phyloP scores from a whole-genome alignment of 2,329 filamentous ascomycete genomes.

The Colletotrichum sansevieriae region DNA sequence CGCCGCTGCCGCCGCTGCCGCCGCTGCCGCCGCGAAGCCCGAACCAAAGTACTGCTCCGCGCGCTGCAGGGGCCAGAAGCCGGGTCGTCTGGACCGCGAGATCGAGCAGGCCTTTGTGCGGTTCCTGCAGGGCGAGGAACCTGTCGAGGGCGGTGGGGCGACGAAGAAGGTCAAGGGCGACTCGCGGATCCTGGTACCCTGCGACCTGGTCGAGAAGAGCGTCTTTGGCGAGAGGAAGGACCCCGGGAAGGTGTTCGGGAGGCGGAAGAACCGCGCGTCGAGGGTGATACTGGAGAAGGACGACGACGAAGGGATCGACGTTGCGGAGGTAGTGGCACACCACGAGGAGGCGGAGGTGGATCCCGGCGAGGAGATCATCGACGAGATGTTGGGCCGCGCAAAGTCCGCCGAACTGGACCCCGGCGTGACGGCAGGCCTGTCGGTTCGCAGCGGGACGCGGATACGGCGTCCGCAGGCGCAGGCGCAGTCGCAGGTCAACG shows the following conservation, averaged over 20 bases:
- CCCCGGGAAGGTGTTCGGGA: constrained; percentile 55
- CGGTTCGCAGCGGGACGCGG: constrained; percentile 53
- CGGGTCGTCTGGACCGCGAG: constrained; percentile 61
- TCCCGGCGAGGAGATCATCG: constrained; percentile 32
- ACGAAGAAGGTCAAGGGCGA: constrained; percentile 61
- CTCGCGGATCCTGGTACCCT: constrained; percentile 61
- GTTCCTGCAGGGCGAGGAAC: constrained; percentile 47
- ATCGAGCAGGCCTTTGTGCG: constrained; percentile 64
- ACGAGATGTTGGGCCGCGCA: constrained; percentile 28
- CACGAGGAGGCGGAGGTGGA: background rate
- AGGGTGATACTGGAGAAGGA: constrained; percentile 49
- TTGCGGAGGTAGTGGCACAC: constrained; percentile 54
- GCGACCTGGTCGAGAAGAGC: constrained; percentile 61
- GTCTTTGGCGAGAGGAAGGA: constrained; percentile 62
- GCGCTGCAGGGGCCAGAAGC: constrained; percentile 65
- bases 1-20: too few species aligned
- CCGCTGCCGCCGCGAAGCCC: too few species aligned
- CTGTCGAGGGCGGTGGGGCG: constrained; percentile 16
- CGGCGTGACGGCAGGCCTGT: constrained; percentile 50
- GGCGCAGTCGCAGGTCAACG: constrained; percentile 64
- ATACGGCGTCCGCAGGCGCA: constrained; percentile 55
- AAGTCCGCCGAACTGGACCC: constrained; percentile 58
- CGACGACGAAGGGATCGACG: constrained; percentile 35
- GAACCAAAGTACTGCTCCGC: constrained; percentile 68
- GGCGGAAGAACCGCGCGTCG: constrained; percentile 59